Percentiles rank a stretch among this genome's conserved stretches.
These are phyloP conservation scores for Saussurea involucrata DNA, from an alignment of 129 eudicot species.

Conservation along the genomic window DNA sequence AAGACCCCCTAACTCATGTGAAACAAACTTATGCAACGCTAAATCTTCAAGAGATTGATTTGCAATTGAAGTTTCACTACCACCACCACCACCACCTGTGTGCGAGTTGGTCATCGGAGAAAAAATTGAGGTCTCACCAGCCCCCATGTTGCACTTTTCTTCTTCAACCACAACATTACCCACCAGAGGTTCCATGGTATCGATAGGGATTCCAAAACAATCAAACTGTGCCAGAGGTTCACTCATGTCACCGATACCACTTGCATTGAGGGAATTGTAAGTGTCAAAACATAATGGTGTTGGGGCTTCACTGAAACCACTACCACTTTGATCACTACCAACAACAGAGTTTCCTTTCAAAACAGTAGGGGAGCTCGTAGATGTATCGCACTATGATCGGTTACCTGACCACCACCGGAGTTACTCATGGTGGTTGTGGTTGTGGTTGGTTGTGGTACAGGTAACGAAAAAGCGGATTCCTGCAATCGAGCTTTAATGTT, in stretches of 20 bases:
- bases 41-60: neutral
- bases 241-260: neutral
- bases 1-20: neutral
- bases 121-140: neutral
- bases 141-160: neutral
- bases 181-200: neutral
- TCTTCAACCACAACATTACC: neutral
- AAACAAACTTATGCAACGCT: neutral
- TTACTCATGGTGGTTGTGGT: neutral
- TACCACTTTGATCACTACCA: neutral
- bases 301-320: neutral
- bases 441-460: neutral
- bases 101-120: neutral
- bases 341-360: neutral
- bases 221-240: neutral
- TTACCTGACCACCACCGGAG: neutral
- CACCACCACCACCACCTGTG: neutral
- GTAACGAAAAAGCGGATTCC: neutral
- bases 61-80: neutral
- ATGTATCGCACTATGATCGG: neutral
- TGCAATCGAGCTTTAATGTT: conserved; percentile 7
- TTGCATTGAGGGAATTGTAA: neutral
- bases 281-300: neutral
- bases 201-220: neutral
- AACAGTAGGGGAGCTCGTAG: neutral